Base-by-base conservation (phyloP, 495 filamentous ascomycete genomes). In the Neurospora cerealis region DNA sequence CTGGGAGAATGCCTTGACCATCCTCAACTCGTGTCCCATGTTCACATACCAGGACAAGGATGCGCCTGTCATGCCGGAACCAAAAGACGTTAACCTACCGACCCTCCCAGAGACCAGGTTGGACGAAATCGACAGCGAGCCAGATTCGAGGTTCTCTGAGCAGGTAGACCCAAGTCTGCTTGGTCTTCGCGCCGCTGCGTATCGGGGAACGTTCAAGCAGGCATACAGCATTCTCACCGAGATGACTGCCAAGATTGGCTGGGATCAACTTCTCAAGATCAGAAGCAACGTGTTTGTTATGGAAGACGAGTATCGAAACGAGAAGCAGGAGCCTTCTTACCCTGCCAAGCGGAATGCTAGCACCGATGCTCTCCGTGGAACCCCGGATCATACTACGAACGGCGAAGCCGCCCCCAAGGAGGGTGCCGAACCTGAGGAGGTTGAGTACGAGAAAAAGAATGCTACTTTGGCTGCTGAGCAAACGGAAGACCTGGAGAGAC, bases 11-110 rank as follows among this genome's bases (percentile, higher is more conserved):
- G 96, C 96, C 3, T 87, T 99, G 21, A 89, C 97, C 10, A 99
- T 96, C 6, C 86, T 99, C n/a, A 99, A 99, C 83, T 98, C 95
- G 4, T 99, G 96, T 75, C 96, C 96, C 5, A 99, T 99, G 96
- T 99, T 99, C 81, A 98, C 96, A 9, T 98, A 98, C 82, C 95
- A 98, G 80, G 96, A 99, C 81, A 98, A 97, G 77, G 96, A 99
- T 80, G 89, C 93, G 8, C 96, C 96, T 21, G 87, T 95, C 73
- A 94, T 97, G 92, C 96, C 96, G 24, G 93, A 96, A 75, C 94
- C 95, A 0, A 89, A 89, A 70, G 93, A 93, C 70, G 91, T 98
- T 73, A 89, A 92, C 78, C 89, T 99, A 28, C 96, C 96, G 0
- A 91, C 94, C 5, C 86, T 98, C 19, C 88, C 91, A 0, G 96